Conservation (phyloP, 192 early-diverging fungal genomes). For the Blastocladiella britannica region DNA sequence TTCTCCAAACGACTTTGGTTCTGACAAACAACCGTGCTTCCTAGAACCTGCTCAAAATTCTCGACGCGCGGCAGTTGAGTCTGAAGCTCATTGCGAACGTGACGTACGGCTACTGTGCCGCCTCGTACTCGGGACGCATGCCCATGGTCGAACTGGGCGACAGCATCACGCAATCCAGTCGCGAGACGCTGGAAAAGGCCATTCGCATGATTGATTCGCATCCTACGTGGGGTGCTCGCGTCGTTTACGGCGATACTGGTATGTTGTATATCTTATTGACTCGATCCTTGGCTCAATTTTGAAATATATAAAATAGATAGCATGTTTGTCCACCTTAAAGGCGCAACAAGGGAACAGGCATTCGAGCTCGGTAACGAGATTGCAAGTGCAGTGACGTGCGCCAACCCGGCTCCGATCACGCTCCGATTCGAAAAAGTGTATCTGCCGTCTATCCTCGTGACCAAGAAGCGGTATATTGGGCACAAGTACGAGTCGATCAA, state of each 20-base stretch:
- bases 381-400: slow-evolving; percentile 42
- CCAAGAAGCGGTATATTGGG: slow-evolving; percentile 91
- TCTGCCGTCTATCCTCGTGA: slow-evolving; percentile 60
- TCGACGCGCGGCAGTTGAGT: slow-evolving; percentile 66
- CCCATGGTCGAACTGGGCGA: slow-evolving; percentile 77
- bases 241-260: slow-evolving; percentile 92
- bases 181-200: slow-evolving; percentile 56
- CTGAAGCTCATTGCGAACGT: slow-evolving; percentile 86
- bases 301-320: background rate
- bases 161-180: slow-evolving; percentile 68
- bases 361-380: slow-evolving; percentile 70
- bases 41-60: slow-evolving; percentile 29
- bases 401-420: slow-evolving; percentile 62
- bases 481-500: slow-evolving; percentile 48
- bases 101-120: slow-evolving; percentile 72
- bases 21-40: background rate
- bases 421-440: slow-evolving; percentile 94
- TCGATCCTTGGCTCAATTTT: no score
- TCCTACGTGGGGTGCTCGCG: slow-evolving; percentile 44
- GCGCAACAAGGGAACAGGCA: slow-evolving; percentile 42
- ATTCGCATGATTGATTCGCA: slow-evolving; percentile 42
- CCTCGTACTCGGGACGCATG: slow-evolving; percentile 73
- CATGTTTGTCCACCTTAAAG: slow-evolving; percentile 18
- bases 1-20: background rate
- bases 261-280: no score